Base-by-base conservation (phyloP, 179 eudicot species). In the Drosera spatulata region DNA sequence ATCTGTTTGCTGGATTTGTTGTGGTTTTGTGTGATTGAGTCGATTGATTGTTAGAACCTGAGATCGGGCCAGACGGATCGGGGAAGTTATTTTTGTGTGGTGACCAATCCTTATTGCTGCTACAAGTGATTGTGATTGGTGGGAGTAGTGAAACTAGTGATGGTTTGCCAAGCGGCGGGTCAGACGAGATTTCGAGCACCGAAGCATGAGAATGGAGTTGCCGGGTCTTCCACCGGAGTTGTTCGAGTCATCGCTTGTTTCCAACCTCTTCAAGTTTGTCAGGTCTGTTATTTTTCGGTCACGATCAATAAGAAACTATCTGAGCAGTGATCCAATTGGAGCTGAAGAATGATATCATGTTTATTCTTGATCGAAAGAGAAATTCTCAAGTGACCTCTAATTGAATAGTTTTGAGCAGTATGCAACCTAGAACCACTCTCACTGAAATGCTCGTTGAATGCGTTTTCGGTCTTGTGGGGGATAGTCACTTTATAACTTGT, bases 101-200 rank as follows among this genome's bases (percentile, higher is more conserved):
- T 33, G 58, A 22, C 33, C 33, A 1, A 22, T 22, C 33, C 33
- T 22, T 22, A 22, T 22, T 22, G 33, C 33, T 22, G 33, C 33
- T 22, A 22, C 33, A 22, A 22, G 33, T 22, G 33, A 22, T 22
- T 22, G 33, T 22, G 33, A 22, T 22, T 22, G 33, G 33, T 22
- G 33, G 33, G 33, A 22, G 33, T 22, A 22, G 33, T 22, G 33
- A 22, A 22, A 22, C 33, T 84, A 93, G 99, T 89, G 84, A 93
- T 93, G 99, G 96, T 93, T 79, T 78, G 99, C 86, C 99, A 93
- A 86, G 85, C 85, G 72, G 99, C 97, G 11, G 63, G 95, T 56
- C 82, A 93, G 80, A 93, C 99, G 76, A 89, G 79, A 89, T 93
- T 93, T 56, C 90, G 99, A 66, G 87, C 90, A 51, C 79, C 80